These are phyloP conservation scores for Botrytis tulipae DNA, from an alignment of 2,329 filamentous ascomycete genomes.

Conservation along the genomic window DNA sequence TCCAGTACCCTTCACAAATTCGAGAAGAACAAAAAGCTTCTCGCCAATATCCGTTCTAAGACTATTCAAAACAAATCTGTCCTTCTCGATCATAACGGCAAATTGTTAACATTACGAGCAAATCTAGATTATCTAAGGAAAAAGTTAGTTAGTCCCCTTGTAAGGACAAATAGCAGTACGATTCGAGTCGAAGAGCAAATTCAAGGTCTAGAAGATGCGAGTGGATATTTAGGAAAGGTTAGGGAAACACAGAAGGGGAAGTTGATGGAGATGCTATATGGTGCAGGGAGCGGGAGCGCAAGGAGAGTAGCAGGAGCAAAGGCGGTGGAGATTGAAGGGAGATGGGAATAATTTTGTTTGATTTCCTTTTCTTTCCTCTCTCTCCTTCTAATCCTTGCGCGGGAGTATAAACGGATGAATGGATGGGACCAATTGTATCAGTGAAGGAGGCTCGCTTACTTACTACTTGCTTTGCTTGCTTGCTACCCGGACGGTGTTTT, in stretches of 20 bases:
- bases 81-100: slow-evolving; percentile 81
- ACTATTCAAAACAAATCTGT: slow-evolving; percentile 86
- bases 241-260: slow-evolving; percentile 79
- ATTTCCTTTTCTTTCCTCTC: slow-evolving; percentile 3
- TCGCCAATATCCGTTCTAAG: slow-evolving; percentile 74
- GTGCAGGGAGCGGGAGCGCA: slow-evolving; percentile 35
- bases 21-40: slow-evolving; percentile 80
- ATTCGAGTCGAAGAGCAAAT: slow-evolving; percentile 84
- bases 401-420: slow-evolving; percentile 11
- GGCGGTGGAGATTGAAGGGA: slow-evolving; percentile 26
- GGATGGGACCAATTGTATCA: slow-evolving; percentile 13
- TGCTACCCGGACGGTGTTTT: slow-evolving; percentile 13
- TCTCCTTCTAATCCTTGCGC: background rate
- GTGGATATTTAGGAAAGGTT: slow-evolving; percentile 72
- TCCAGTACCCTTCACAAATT: slow-evolving; percentile 79
- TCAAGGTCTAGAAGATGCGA: slow-evolving; percentile 74
- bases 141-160: slow-evolving; percentile 80
- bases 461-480: slow-evolving; percentile 13
- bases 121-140: slow-evolving; percentile 81
- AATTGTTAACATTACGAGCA: slow-evolving; percentile 78
- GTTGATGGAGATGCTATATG: slow-evolving; percentile 77
- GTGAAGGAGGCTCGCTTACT: background rate
- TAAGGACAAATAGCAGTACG: slow-evolving; percentile 66
- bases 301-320: slow-evolving; percentile 23
- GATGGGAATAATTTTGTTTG: slow-evolving; percentile 24